Evolutionary conservation across 176 grass and related monocot species (phyloP), one percentile per base, ranked within the genome.

Genomic region (Echinochloa phyllopogon): DNA sequence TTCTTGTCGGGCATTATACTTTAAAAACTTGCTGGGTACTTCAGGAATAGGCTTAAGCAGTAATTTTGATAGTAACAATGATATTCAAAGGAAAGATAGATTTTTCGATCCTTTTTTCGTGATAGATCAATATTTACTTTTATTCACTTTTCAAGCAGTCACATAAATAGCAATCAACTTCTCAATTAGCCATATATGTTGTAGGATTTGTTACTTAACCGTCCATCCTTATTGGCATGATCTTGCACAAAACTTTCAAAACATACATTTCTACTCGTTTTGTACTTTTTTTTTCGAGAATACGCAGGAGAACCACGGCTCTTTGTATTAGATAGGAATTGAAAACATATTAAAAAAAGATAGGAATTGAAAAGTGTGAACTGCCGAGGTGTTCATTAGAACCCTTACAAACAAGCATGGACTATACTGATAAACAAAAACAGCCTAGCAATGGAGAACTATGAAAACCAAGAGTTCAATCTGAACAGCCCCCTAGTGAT

Each of bases 191-290:
- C 44, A 27, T 57, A 24, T 65, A 75, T 41, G 73, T 60, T 80
- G 40, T 47, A 79, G 33, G 20, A 27, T 73, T 73, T 74, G 48
- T 27, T 69, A 61, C 9, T 48, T 38, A 75, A 45, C 12, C 21
- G 65, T 74, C 37, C 63, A 7, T 69, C 29, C 11, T 27, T 81
- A 57, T 70, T 59, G 6, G 0, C 51, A 36, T 78, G 10, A 78
- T 5, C 25, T 52, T 92, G 17, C 57, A 45, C 74, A 13, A 23
- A 77, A 78, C 29, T 63, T 75, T 53, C 44, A 63, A 56, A 57
- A 16, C 42, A 74, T 82, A 44, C 43, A 66, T 33, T 53, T 40
- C 7, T n/a, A 4, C n/a, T 82, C 5, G n/a, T 87, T 66, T 52
- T 50, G 0, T 76, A 48, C 44, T 87, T 86, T 17, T 52, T 55